Evolutionary conservation across 2,329 filamentous ascomycete species (phyloP).

Genomic region (Monosporascus sp.): DNA sequence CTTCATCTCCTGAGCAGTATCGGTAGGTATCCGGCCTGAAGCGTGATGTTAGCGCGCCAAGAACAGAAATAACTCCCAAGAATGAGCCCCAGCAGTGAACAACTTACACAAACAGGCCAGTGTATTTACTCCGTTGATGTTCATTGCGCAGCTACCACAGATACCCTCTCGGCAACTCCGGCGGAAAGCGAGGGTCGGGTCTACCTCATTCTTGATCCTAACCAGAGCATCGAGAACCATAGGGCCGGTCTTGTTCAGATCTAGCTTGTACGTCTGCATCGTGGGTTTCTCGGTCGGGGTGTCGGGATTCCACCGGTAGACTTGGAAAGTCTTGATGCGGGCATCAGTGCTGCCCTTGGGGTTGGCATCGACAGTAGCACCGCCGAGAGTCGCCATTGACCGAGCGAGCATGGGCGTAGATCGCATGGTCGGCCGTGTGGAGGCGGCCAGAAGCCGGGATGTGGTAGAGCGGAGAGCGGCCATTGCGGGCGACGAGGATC

Average conservation of each 20-base stretch:
- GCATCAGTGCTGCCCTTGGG: conserved; percentile 51
- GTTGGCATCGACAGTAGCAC: conserved; percentile 57
- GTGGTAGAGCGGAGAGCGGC: conserved; percentile 56
- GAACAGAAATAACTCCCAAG: not conserved
- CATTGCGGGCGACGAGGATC: conserved; percentile 35
- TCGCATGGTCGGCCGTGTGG: conserved; percentile 30
- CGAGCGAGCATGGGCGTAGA: conserved; percentile 40
- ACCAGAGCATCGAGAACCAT: conserved; percentile 98
- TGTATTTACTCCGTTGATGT: conserved; percentile 98
- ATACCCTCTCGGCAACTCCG: conserved; percentile 96
- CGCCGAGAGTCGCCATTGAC: conserved; percentile 50
- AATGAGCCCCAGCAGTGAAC: not conserved
- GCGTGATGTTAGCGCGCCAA: conserved; percentile 21
- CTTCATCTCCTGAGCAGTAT: conserved; percentile 74
- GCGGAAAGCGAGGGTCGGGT: conserved; percentile 93
- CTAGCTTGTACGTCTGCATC: conserved; percentile 93
- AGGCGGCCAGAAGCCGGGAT: conserved; percentile 44
- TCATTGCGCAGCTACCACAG: conserved; percentile 98
- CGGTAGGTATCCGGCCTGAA: conserved; percentile 85
- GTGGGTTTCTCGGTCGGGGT: conserved; percentile 84
- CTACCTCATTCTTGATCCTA: conserved; percentile 97
- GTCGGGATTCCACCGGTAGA: conserved; percentile 99
- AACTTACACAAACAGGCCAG: conserved; percentile 91
- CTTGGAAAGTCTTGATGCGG: conserved; percentile 88
- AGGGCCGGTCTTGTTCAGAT: conserved; percentile 97